Evolutionary conservation across 2,329 filamentous ascomycete species (phyloP).

Genomic region (Colletotrichum aenigma): DNA sequence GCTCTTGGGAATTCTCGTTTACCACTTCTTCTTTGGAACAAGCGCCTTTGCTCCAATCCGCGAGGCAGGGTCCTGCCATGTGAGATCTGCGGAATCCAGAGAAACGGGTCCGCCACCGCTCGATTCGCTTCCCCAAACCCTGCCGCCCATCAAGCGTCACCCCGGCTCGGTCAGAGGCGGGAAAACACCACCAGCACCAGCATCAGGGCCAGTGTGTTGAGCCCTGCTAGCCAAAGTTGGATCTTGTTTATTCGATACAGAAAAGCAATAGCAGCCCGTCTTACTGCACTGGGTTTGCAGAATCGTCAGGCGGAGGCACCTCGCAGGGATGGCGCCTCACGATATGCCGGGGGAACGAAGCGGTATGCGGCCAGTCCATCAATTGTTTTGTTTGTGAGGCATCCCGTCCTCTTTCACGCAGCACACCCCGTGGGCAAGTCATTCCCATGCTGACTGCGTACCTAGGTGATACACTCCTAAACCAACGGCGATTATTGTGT

Average conservation of each 20-base stretch:
- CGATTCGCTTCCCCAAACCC: conserved; percentile 7
- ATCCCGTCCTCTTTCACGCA: background rate
- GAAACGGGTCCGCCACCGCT: conserved; percentile 8
- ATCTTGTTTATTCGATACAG: conserved; percentile 10
- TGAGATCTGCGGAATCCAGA: conserved; percentile 22
- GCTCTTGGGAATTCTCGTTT: conserved; percentile 13
- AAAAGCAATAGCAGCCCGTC: background rate
- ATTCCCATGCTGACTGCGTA: background rate
- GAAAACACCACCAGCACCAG: background rate
- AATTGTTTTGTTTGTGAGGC: background rate
- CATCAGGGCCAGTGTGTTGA: background rate
- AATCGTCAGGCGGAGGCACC: background rate
- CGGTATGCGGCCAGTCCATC: background rate
- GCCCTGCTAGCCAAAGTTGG: background rate
- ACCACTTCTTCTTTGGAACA: conserved; percentile 18
- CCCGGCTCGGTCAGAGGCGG: background rate
- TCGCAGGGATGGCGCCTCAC: background rate
- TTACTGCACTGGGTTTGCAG: background rate
- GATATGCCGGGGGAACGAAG: background rate
- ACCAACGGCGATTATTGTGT: background rate
- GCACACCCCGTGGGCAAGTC: background rate
- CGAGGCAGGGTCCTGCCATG: conserved; percentile 6
- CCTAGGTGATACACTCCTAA: background rate
- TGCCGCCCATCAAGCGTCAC: background rate
- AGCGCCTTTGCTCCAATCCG: background rate